Conservation (phyloP, 2,329 filamentous ascomycete genomes). For the Trichocomaceae sp. region DNA sequence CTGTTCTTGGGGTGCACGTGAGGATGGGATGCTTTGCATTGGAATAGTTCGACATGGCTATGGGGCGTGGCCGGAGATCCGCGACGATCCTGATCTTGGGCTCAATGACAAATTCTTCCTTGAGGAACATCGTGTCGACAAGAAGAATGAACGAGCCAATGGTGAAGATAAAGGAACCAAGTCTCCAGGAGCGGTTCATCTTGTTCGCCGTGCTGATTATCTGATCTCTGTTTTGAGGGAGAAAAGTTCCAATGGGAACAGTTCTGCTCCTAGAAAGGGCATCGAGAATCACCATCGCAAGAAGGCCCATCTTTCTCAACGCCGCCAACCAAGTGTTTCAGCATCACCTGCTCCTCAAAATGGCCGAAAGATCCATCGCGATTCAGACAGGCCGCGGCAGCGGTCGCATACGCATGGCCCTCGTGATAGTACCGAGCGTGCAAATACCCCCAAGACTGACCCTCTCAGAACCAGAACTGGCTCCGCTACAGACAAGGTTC, state of each 20-base stretch:
- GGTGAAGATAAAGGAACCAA: slow-evolving; percentile 55
- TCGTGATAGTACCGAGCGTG: slow-evolving; percentile 39
- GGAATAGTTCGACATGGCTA: slow-evolving; percentile 92
- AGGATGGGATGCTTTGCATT: slow-evolving; percentile 94
- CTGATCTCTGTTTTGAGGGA: slow-evolving; percentile 90
- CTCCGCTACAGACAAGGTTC: slow-evolving; percentile 28
- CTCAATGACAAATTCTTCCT: slow-evolving; percentile 90
- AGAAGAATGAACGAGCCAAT: slow-evolving; percentile 80
- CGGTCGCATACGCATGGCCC: slow-evolving; percentile 36
- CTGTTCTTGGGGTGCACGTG: slow-evolving; percentile 83
- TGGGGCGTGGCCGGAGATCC: slow-evolving; percentile 89
- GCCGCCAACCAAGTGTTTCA: slow-evolving; percentile 34
- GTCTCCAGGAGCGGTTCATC: slow-evolving; percentile 92
- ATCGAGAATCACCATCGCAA: slow-evolving; percentile 93
- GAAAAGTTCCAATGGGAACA: slow-evolving; percentile 68
- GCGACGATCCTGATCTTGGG: slow-evolving; percentile 80
- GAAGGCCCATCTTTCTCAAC: slow-evolving; percentile 45
- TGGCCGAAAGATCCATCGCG: slow-evolving; percentile 37
- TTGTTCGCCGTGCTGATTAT: slow-evolving; percentile 91
- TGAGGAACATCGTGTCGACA: slow-evolving; percentile 96
- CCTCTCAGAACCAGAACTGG: slow-evolving; percentile 28
- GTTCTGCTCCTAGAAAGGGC: slow-evolving; percentile 59
- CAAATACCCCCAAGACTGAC: slow-evolving; percentile 37
- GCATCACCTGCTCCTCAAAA: slow-evolving; percentile 41
- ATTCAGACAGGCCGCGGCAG: slow-evolving; percentile 36